These are phyloP conservation scores for Pichia sp. DNA, from an alignment of 1,139 yeast species.

Conservation along the genomic window DNA sequence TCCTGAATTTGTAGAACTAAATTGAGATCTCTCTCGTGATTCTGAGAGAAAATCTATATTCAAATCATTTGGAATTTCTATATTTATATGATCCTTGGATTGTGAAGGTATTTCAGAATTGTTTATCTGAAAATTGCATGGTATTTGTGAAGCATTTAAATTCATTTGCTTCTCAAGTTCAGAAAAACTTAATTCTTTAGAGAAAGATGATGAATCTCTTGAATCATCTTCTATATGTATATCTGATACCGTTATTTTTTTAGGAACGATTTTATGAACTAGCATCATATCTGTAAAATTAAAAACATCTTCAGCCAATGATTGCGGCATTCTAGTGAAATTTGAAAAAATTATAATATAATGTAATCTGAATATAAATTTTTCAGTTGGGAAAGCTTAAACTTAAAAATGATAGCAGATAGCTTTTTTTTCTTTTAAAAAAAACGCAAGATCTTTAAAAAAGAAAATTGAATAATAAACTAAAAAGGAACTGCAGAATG, in stretches of 20 bases:
- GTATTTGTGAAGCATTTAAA: constrained; percentile 5
- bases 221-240: no score
- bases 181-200: constrained; percentile 2
- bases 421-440: no score
- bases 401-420: no score
- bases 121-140: background rate
- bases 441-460: no score
- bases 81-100: background rate
- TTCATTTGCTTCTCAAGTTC: constrained; percentile 11
- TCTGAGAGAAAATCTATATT: background rate
- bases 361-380: no score
- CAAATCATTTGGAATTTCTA: background rate
- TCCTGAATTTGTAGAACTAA: background rate
- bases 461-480: no score
- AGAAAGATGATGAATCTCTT: background rate
- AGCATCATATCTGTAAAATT: constrained; percentile 3
- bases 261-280: background rate
- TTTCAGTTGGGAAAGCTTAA: no score
- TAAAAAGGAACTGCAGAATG: no score
- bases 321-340: constrained; percentile 2
- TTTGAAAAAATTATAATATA: background rate
- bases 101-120: background rate
- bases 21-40: constrained; percentile 4
- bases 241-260: background rate
- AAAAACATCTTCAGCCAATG: constrained; percentile 4